Evolutionary conservation across 176 grass and related monocot species (phyloP).

Genomic region (Ensete ventricosum): DNA sequence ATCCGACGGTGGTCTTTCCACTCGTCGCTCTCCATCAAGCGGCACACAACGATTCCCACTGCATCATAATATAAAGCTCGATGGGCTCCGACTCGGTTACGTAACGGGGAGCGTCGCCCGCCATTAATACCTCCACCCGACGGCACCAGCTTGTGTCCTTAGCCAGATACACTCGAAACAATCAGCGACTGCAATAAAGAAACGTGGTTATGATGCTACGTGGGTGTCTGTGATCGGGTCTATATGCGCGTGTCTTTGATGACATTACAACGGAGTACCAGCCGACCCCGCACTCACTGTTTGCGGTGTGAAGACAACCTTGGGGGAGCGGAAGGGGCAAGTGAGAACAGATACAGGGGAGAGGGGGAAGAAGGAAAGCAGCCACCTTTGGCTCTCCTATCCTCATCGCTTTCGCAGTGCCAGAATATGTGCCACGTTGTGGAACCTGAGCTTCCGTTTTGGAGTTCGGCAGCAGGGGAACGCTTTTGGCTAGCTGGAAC

Average conservation of each 20-base stretch:
- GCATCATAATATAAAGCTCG: too few relatives aligned
- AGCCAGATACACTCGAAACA: too few relatives aligned
- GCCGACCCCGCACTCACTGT: too few relatives aligned
- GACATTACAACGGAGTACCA: neutral
- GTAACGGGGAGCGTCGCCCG: neutral
- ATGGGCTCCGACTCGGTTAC: too few relatives aligned
- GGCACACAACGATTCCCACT: too few relatives aligned
- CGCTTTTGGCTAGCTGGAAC: too few relatives aligned
- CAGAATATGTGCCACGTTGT: neutral
- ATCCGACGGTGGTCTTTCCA: too few relatives aligned
- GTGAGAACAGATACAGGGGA: neutral
- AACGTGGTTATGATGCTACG: neutral
- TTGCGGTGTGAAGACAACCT: too few relatives aligned
- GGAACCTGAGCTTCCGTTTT: neutral
- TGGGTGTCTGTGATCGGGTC: neutral
- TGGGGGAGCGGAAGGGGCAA: too few relatives aligned
- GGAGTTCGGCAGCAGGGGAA: neutral
- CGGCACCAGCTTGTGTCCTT: neutral
- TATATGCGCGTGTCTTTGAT: neutral
- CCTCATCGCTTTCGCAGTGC: neutral
- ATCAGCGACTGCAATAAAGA: neutral
- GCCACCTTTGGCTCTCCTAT: neutral
- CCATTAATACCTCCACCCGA: neutral
- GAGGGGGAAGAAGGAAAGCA: neutral
- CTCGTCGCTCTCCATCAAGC: too few relatives aligned